Evolutionary conservation across 768 basidiomycete species (phyloP).

Genomic region (Sistotremastrum niveocremeum): DNA sequence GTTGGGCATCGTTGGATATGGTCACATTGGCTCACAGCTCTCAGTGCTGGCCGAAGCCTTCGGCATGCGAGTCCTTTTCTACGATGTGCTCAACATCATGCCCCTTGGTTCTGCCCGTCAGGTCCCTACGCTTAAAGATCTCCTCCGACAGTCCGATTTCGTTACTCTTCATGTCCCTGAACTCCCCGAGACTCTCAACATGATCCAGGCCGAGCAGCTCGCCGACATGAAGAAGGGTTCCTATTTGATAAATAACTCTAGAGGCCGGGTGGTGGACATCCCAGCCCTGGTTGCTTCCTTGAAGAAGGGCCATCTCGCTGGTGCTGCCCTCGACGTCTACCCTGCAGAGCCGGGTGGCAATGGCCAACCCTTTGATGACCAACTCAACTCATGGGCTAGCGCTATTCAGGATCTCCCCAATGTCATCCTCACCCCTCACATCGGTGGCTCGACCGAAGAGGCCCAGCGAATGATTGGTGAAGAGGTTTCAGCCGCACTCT

Average conservation of each 20-base stretch:
- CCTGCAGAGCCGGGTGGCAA: conserved; percentile 88
- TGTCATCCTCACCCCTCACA: conserved; percentile 95
- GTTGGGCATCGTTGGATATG: conserved; percentile 94
- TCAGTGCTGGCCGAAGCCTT: conserved; percentile 94
- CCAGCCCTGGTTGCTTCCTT: conserved; percentile 75
- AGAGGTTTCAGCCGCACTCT: conserved; percentile 77
- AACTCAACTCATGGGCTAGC: conserved; percentile 75
- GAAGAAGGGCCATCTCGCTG: conserved; percentile 76
- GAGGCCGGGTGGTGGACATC: conserved; percentile 91
- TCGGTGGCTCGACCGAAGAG: conserved; percentile 98
- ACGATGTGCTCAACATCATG: conserved; percentile 95
- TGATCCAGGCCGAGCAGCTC: conserved; percentile 72
- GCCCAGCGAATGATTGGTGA: conserved; percentile 96
- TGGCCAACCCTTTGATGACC: conserved; percentile 79
- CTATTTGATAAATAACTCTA: conserved; percentile 96
- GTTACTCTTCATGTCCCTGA: conserved; percentile 96
- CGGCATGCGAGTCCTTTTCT: conserved; percentile 90
- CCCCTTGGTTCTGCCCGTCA: conserved; percentile 89
- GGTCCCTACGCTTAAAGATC: conserved; percentile 59
- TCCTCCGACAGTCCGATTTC: conserved; percentile 78
- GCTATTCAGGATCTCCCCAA: conserved; percentile 68
- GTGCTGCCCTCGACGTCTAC: conserved; percentile 90
- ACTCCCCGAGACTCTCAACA: conserved; percentile 86
- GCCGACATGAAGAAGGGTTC: conserved; percentile 88
- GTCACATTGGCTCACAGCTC: conserved; percentile 95